phyloP scores from a whole-genome alignment of 495 filamentous ascomycete genomes.

The Aspergillus taichungensis region DNA sequence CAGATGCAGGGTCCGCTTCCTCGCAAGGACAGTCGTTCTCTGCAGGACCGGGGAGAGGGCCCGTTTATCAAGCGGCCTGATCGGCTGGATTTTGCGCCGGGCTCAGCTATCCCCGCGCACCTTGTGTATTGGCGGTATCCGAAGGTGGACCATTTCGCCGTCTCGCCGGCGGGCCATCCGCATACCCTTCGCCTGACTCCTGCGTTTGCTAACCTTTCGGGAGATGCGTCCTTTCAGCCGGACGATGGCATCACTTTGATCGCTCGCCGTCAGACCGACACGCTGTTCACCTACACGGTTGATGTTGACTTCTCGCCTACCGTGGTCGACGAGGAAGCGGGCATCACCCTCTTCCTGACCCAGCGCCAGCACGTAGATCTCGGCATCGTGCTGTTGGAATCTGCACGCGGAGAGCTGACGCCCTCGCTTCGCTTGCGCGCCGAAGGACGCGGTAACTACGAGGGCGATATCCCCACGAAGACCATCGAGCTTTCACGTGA shows the following conservation, averaged over 20 bases:
- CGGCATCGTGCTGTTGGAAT: slow-evolving; percentile 4
- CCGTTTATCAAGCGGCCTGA: slow-evolving; percentile 1
- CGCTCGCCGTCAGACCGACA: slow-evolving; percentile 7
- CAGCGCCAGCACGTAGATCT: slow-evolving; percentile 10
- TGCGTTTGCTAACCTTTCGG: slow-evolving; percentile 1
- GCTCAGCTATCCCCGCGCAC: slow-evolving; percentile 2
- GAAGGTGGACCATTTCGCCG: not conserved
- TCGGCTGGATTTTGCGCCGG: slow-evolving; percentile 4
- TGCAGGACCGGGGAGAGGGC: not conserved
- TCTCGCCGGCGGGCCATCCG: slow-evolving; percentile 6
- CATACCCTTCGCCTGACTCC: slow-evolving; percentile 7
- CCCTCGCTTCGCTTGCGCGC: not conserved
- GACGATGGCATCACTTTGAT: slow-evolving; percentile 3
- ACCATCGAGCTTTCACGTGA: not conserved
- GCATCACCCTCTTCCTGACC: slow-evolving; percentile 8
- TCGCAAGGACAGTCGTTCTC: not conserved
- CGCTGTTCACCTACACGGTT: slow-evolving; percentile 10
- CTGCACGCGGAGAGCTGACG: not conserved
- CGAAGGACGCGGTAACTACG: slow-evolving; percentile 5
- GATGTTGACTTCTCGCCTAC: slow-evolving; percentile 5
- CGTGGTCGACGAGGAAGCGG: slow-evolving; percentile 4
- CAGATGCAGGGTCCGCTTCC: slow-evolving; percentile 2
- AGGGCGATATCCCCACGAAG: not conserved
- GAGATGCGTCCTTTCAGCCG: not conserved
- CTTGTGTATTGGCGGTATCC: slow-evolving; percentile 11